Conservation (phyloP, 768 basidiomycete genomes). For the Amanita rubescens region DNA sequence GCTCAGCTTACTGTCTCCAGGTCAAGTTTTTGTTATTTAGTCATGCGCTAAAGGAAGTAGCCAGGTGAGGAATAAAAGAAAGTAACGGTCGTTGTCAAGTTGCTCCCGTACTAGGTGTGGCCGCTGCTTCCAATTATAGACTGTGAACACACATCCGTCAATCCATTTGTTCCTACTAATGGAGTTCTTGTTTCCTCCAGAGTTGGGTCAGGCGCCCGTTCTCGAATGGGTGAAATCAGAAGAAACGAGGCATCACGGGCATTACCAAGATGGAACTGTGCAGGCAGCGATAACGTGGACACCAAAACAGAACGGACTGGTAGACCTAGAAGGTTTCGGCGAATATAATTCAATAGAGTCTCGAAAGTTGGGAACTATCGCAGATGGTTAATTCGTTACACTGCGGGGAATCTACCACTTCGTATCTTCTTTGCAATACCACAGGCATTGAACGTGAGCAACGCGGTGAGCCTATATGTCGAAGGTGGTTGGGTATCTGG, state of each 20-base stretch:
- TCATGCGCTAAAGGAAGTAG: conserved; percentile 53
- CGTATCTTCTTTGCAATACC: conserved; percentile 21
- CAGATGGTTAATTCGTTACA: conserved; percentile 22
- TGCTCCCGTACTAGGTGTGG: conserved; percentile 9
- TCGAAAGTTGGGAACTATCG: conserved; percentile 35
- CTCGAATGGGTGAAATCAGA: conserved; percentile 47
- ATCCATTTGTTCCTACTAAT: neutral
- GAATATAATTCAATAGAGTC: conserved; percentile 41
- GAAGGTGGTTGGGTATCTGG: conserved; percentile 68
- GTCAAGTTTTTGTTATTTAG: conserved; percentile 5
- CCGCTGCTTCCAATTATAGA: conserved; percentile 5
- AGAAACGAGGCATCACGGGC: conserved; percentile 40
- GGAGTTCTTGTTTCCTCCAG: conserved; percentile 17
- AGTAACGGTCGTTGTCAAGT: conserved; percentile 37
- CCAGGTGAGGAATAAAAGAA: conserved; percentile 74
- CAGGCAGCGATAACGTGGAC: conserved; percentile 51
- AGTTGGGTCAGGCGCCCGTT: no score
- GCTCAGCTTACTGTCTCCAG: conserved; percentile 45
- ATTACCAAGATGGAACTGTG: conserved; percentile 53
- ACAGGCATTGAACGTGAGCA: conserved; percentile 52
- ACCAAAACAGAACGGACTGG: conserved; percentile 34
- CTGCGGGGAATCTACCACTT: conserved; percentile 12
- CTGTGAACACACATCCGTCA: neutral
- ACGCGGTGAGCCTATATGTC: conserved; percentile 67
- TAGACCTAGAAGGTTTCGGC: conserved; percentile 31